Evolutionary conservation across 306 rosid species (phyloP).

Genomic region (Fragaria iinumae): DNA sequence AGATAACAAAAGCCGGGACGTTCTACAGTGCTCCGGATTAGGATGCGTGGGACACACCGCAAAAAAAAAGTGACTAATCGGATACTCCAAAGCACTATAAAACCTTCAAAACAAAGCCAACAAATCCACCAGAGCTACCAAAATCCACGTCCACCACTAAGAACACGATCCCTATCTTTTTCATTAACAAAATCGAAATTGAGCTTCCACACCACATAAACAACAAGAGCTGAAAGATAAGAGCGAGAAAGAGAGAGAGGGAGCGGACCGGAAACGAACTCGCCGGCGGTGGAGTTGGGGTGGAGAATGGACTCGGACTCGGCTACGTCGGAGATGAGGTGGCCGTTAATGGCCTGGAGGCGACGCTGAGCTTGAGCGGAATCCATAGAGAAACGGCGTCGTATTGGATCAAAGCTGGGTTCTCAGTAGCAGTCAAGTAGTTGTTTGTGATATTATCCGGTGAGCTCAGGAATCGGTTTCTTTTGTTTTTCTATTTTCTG

Average conservation of each 20-base stretch:
- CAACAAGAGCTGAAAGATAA: background rate
- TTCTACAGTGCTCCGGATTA: background rate
- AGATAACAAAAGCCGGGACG: background rate
- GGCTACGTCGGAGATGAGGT: slow-evolving; percentile 41
- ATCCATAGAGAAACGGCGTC: slow-evolving; percentile 34
- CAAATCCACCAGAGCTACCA: no score
- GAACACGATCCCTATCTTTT: background rate
- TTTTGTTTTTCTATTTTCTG: background rate
- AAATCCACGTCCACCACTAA: slow-evolving; percentile 2
- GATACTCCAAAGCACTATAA: background rate
- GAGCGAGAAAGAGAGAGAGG: slow-evolving; percentile 2
- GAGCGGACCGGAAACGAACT: slow-evolving; percentile 61
- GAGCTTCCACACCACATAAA: background rate
- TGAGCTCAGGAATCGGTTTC: no score
- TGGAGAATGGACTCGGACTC: slow-evolving; percentile 56
- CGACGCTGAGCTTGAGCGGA: slow-evolving; percentile 70
- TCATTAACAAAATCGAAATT: background rate
- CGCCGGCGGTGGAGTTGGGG: slow-evolving; percentile 60
- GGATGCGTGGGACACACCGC: background rate
- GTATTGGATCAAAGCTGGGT: background rate
- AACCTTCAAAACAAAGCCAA: background rate
- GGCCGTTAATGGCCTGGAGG: slow-evolving; percentile 53
- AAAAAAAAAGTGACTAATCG: background rate
- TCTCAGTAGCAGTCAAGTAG: background rate
- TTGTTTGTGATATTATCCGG: background rate